These are phyloP conservation scores for Mikania micrantha DNA, from an alignment of 129 eudicot species.

Conservation along the genomic window DNA sequence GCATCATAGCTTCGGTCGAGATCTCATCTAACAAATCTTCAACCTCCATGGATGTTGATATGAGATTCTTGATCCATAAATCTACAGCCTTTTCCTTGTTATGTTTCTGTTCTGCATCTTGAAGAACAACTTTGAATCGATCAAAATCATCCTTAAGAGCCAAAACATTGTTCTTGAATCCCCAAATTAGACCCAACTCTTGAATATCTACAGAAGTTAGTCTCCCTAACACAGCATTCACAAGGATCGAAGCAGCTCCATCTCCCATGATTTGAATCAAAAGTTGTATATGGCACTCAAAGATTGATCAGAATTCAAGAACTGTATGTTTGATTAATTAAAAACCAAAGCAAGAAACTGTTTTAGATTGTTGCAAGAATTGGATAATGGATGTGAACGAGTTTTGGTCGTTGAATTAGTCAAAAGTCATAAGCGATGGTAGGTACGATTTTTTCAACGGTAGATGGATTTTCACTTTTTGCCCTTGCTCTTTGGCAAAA, in stretches of 20 bases:
- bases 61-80: constrained; percentile 14
- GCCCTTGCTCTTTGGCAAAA: neutral
- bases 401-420: neutral
- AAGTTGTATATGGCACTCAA: neutral
- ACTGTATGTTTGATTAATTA: neutral
- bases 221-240: constrained; percentile 5
- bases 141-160: constrained; percentile 1
- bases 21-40: constrained; percentile 3
- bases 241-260: neutral
- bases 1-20: constrained; percentile 5
- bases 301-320: neutral
- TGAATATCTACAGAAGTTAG: neutral
- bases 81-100: neutral
- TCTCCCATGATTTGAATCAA: constrained; percentile 11
- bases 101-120: constrained; percentile 7
- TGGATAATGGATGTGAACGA: neutral
- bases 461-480: neutral
- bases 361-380: too few species aligned
- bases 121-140: constrained; percentile 8
- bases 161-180: neutral
- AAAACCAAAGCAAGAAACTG: neutral
- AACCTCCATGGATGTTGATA: constrained; percentile 4
- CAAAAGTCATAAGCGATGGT: neutral
- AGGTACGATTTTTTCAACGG: neutral
- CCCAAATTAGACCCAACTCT: constrained; percentile 4